Evolutionary conservation across 768 basidiomycete species (phyloP), one percentile per base, ranked within the genome.

Genomic region (Tulasnella sp.): DNA sequence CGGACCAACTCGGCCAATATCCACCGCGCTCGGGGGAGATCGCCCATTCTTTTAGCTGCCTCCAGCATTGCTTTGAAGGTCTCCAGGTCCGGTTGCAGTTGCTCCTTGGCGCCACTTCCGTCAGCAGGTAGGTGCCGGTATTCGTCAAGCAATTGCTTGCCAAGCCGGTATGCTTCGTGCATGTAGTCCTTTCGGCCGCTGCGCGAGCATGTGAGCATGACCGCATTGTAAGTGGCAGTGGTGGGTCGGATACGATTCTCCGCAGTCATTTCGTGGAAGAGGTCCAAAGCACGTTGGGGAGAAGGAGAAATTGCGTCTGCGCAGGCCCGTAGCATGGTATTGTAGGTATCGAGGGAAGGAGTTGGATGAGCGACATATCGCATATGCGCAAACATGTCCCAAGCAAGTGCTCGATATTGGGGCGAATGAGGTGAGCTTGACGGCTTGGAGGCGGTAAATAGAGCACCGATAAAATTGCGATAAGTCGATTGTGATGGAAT

Each of bases 341-440:
- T 90, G 86, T 96, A 99, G 9, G 97, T 87, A 34, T 88, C 85
- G 20, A 88, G 88, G 82, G 93, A 91, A 0, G 97, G 96, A 4
- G 87, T 87, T 0, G 96, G 92, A 84, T 99, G 96, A 0, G 97
- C 95, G 20, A 95, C 94, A 81, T 98, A 96, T 72, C 97, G 94
- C 94, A 98, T 97, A 85, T 99, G 97, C 2, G 94, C 88, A 85
- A 95, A 98, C 58, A 98, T 90, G 84, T 99, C 95, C 95, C 96
- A 98, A 3, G 94, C 97, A 81, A 95, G 92, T 0, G 94, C 93
- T 44, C 90, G 90, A 2, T 90, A 90, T 0, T 83, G 86, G 24
- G 81, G 82, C 16, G 87, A 86, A 11, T 87, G 82, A 40, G 79
- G 46, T 3, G 76, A 72, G 40, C 37, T 83, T 83, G 44, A 83